phyloP scores from a whole-genome alignment of 148 eudicot species.

The Spergularia marina region DNA sequence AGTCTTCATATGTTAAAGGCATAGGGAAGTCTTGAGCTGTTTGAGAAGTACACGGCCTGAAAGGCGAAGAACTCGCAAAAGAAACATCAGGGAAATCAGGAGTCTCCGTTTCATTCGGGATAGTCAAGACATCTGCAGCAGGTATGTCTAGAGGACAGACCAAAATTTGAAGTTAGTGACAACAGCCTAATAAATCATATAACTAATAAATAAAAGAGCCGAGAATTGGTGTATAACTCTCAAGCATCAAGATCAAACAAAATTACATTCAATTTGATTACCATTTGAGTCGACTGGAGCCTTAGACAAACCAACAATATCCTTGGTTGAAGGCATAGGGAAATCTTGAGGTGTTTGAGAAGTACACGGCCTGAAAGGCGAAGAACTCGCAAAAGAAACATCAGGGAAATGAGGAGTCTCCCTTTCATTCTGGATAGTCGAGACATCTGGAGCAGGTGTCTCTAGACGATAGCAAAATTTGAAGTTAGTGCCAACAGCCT shows the following conservation, averaged over 20 bases:
- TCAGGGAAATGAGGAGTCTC: constrained; percentile 18
- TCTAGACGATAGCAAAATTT: constrained; percentile 25
- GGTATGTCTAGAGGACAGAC: constrained; percentile 25
- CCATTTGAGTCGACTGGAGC: constrained; percentile 4
- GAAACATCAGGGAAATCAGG: constrained; percentile 23
- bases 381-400: constrained; percentile 26
- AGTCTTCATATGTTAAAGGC: constrained; percentile 2
- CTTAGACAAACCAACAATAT: constrained; percentile 19
- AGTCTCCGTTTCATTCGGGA: constrained; percentile 25
- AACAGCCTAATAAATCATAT: constrained; percentile 11
- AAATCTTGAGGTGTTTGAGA: constrained; percentile 12
- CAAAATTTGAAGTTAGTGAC: constrained; percentile 21
- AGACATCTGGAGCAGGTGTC: constrained; percentile 19
- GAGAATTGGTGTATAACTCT: background rate
- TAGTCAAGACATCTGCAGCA: constrained; percentile 20
- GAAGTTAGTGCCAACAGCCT: constrained; percentile 20
- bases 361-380: constrained; percentile 25
- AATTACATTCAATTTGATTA: background rate
- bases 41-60: constrained; percentile 23
- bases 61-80: constrained; percentile 22
- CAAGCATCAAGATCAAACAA: background rate
- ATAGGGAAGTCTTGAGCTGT: constrained; percentile 6
- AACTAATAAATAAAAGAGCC: background rate
- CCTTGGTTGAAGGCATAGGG: background rate
- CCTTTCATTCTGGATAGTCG: constrained; percentile 25